phyloP scores from a whole-genome alignment of 1,284 basidiomycete genomes.

The Leccinum angustisporum region DNA sequence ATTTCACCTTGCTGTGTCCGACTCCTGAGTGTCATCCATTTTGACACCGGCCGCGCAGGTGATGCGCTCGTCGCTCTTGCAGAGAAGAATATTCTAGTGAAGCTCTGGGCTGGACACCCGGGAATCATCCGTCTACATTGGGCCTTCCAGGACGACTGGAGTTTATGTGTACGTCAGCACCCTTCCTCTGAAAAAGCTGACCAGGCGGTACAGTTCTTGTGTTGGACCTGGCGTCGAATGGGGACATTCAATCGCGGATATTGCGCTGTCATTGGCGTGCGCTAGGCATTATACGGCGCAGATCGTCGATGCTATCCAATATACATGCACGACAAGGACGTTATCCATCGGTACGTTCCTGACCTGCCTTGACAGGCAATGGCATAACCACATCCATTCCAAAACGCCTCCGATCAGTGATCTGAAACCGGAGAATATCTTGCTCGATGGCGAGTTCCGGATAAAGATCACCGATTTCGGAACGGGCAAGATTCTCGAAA shows the following conservation, averaged over 20 bases:
- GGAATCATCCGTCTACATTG: conserved; percentile 81
- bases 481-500: no score
- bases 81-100: conserved; percentile 61
- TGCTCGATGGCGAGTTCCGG: no score
- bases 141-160: conserved; percentile 83
- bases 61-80: conserved; percentile 45
- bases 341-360: conserved; percentile 74
- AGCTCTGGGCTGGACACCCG: conserved; percentile 70
- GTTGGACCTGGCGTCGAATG: conserved; percentile 84
- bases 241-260: conserved; percentile 82
- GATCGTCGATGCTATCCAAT: conserved; percentile 83
- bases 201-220: conserved; percentile 70
- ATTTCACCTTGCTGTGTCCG: no score
- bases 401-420: no score
- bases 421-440: no score
- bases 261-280: conserved; percentile 72
- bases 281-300: conserved; percentile 86
- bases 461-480: no score
- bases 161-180: conserved; percentile 58
- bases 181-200: conserved; percentile 1
- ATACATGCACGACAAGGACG: conserved; percentile 65
- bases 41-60: no score
- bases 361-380: not conserved
- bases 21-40: no score
- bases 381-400: conserved; percentile 10